phyloP scores from a whole-genome alignment of 1,284 basidiomycete genomes.

The Cryptococcus hybrid region DNA sequence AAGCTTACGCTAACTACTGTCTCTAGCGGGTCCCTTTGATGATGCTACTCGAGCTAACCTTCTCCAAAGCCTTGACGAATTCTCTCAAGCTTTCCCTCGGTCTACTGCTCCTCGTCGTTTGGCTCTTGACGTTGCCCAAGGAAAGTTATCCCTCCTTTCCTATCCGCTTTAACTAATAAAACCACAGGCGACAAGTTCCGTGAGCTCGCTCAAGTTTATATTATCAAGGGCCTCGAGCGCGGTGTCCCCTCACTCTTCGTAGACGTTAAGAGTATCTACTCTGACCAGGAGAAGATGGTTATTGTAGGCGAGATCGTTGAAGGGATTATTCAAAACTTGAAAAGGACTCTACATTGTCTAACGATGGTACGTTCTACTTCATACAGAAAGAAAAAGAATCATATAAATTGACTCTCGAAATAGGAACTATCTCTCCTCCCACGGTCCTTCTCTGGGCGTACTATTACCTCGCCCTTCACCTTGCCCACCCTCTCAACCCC shows the following conservation, averaged over 20 bases:
- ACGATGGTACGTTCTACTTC: constrained; percentile 26
- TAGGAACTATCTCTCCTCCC: constrained; percentile 58
- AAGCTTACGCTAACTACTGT: background rate
- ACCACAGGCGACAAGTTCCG: constrained; percentile 63
- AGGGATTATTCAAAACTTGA: constrained; percentile 52
- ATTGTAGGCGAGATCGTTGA: constrained; percentile 72
- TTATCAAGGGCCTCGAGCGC: constrained; percentile 69
- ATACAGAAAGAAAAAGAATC: constrained; percentile 7
- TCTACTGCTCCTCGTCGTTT: constrained; percentile 72
- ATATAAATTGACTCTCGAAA: background rate
- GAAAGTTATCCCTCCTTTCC: constrained; percentile 41
- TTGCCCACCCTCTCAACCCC: constrained; percentile 62
- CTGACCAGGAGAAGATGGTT: constrained; percentile 61
- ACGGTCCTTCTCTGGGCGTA: constrained; percentile 91
- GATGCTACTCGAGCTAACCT: constrained; percentile 57
- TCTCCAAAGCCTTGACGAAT: constrained; percentile 60
- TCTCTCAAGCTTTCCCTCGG: constrained; percentile 63
- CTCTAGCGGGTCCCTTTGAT: constrained; percentile 16
- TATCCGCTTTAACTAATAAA: constrained; percentile 10
- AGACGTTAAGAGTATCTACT: constrained; percentile 85
- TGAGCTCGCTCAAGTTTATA: constrained; percentile 65
- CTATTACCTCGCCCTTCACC: constrained; percentile 91
- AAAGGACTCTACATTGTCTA: constrained; percentile 40
- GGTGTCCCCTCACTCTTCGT: constrained; percentile 94
- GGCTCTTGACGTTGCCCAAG: constrained; percentile 64